These are phyloP conservation scores for Colletotrichum paranaense DNA, from an alignment of 2,329 filamentous ascomycete species.

Conservation along the genomic window DNA sequence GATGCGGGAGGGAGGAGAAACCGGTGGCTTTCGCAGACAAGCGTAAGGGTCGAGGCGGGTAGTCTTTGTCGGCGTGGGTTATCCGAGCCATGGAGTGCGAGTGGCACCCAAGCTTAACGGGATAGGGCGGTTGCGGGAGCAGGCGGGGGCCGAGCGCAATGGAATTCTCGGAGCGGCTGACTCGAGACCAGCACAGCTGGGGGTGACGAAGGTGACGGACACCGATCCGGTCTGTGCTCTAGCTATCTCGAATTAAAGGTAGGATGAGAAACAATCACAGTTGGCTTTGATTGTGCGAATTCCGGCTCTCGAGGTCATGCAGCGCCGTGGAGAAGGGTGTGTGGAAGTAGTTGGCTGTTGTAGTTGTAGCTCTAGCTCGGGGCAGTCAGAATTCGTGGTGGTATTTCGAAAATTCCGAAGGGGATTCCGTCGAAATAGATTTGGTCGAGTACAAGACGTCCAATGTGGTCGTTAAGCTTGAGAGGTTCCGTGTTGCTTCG, in stretches of 20 bases:
- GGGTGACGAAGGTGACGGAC: neutral
- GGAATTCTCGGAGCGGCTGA: slow-evolving; percentile 2
- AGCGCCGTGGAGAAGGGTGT: neutral
- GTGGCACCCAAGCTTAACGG: neutral
- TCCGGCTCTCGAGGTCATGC: neutral
- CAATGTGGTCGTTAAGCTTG: neutral
- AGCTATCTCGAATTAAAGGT: neutral
- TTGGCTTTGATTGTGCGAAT: neutral
- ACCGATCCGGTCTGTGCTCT: slow-evolving; percentile 25
- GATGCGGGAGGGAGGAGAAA: neutral
- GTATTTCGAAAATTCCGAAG: neutral
- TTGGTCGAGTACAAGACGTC: neutral
- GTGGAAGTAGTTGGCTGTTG: neutral
- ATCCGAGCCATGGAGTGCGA: slow-evolving; percentile 25
- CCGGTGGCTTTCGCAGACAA: neutral
- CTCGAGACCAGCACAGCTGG: slow-evolving; percentile 7
- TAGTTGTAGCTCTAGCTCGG: neutral
- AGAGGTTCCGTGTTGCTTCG: neutral
- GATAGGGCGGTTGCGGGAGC: neutral
- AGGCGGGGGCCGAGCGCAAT: neutral
- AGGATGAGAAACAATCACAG: neutral
- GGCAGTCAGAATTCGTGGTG: neutral
- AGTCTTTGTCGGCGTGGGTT: neutral
- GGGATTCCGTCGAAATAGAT: neutral
- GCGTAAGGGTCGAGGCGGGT: slow-evolving; percentile 32